Evolutionary conservation across 352 stramenopile species (phyloP).

Genomic region (Phytophthora vignae): DNA sequence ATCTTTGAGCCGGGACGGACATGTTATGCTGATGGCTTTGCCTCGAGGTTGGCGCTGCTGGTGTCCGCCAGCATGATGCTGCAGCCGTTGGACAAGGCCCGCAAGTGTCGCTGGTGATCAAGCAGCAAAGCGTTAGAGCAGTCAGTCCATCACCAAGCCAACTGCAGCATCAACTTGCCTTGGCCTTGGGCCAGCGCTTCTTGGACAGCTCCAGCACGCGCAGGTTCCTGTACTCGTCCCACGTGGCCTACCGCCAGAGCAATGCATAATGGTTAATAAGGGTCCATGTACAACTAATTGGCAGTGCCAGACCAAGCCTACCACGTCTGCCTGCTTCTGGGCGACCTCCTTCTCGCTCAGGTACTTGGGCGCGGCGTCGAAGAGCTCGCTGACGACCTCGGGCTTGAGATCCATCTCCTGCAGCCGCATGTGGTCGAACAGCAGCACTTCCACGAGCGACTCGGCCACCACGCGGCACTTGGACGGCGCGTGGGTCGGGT

Average conservation of each 20-base stretch:
- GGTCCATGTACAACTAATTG: neutral
- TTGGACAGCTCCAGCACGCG: slow-evolving; percentile 78
- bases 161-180: slow-evolving; percentile 29
- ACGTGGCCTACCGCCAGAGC: slow-evolving; percentile 50
- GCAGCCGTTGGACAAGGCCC: slow-evolving; percentile 75
- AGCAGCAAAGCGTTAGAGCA: neutral
- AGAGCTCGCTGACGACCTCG: slow-evolving; percentile 67
- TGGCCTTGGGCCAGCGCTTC: slow-evolving; percentile 68
- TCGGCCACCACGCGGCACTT: slow-evolving; percentile 76
- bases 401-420: slow-evolving; percentile 77
- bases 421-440: slow-evolving; percentile 77
- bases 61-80: slow-evolving; percentile 69
- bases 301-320: neutral
- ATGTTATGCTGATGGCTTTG: neutral
- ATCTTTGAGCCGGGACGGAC: neutral
- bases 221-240: slow-evolving; percentile 74
- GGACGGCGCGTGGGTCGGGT: slow-evolving; percentile 53
- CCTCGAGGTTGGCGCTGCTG: slow-evolving; percentile 3
- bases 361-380: slow-evolving; percentile 62
- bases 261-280: too few species aligned
- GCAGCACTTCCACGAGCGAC: slow-evolving; percentile 73
- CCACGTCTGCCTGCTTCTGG: slow-evolving; percentile 51
- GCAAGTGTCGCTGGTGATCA: slow-evolving; percentile 64
- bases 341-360: slow-evolving; percentile 62
- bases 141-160: slow-evolving; percentile 8